Percentiles rank a stretch among this genome's conserved stretches.
Evolutionary conservation across 192 early-diverging fungal genomes (phyloP).

Genomic region (Coemansia sp.): DNA sequence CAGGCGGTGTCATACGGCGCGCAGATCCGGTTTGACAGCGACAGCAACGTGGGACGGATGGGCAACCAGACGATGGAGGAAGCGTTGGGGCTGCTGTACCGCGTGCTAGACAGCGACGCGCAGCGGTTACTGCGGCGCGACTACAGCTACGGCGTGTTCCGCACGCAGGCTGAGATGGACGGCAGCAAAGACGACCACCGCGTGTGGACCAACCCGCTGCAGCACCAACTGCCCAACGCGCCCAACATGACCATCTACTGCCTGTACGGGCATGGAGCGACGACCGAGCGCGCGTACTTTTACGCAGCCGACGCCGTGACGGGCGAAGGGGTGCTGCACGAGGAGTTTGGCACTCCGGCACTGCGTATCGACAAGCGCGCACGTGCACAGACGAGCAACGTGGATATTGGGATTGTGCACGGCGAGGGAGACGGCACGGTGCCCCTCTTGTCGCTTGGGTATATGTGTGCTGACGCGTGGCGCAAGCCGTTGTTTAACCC

Average conservation of each 20-base stretch:
- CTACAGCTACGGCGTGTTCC: constrained; percentile 68
- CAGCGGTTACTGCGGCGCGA: constrained; percentile 53
- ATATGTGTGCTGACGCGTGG: constrained; percentile 88
- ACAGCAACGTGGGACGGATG: background rate
- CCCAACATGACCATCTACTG: constrained; percentile 78
- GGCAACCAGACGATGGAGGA: constrained; percentile 50
- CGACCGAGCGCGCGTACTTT: constrained; percentile 82
- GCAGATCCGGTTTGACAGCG: constrained; percentile 54
- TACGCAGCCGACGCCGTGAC: constrained; percentile 53
- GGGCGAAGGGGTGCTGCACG: constrained; percentile 11
- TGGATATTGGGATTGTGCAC: constrained; percentile 60
- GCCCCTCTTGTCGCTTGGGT: constrained; percentile 78
- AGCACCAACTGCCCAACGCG: constrained; percentile 67
- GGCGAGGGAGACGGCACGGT: constrained; percentile 88
- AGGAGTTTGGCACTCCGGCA: constrained; percentile 23
- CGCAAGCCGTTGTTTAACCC: constrained; percentile 80
- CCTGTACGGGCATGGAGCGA: constrained; percentile 75
- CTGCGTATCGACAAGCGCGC: constrained; percentile 32
- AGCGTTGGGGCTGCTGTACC: constrained; percentile 54
- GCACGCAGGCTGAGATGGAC: constrained; percentile 59
- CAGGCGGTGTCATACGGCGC: constrained; percentile 51
- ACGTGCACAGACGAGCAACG: constrained; percentile 46
- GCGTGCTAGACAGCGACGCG: constrained; percentile 53
- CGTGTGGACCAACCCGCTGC: constrained; percentile 78
- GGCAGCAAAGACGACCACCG: constrained; percentile 57